Evolutionary conservation across 1,284 basidiomycete species (phyloP).

Genomic region (Ceratorhiza oryzae-sativae): DNA sequence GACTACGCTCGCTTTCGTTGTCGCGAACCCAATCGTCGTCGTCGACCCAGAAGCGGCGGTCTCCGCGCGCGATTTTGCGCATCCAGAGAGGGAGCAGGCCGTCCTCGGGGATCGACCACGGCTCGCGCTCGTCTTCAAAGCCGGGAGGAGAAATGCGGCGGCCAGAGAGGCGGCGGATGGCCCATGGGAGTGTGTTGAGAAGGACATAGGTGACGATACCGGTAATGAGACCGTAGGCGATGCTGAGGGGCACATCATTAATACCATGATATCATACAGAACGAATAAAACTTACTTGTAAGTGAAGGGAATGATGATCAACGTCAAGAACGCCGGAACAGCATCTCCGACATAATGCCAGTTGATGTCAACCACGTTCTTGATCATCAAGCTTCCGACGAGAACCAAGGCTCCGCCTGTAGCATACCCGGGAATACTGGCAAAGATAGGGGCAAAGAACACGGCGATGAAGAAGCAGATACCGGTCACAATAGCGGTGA

Average conservation of each 20-base stretch:
- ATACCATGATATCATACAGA: slow-evolving; percentile 34
- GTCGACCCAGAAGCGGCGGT: slow-evolving; percentile 48
- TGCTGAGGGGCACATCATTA: slow-evolving; percentile 57
- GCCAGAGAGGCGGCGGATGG: slow-evolving; percentile 62
- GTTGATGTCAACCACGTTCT: slow-evolving; percentile 85
- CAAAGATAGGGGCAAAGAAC: slow-evolving; percentile 91
- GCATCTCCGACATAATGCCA: slow-evolving; percentile 89
- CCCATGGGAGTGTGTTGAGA: slow-evolving; percentile 73
- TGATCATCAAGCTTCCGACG: slow-evolving; percentile 89
- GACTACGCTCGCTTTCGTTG: slow-evolving; percentile 12
- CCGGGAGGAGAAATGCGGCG: slow-evolving; percentile 73
- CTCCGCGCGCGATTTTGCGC: slow-evolving; percentile 53
- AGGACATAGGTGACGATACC: slow-evolving; percentile 76
- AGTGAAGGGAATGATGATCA: slow-evolving; percentile 78
- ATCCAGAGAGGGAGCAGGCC: slow-evolving; percentile 75
- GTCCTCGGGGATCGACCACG: slow-evolving; percentile 73
- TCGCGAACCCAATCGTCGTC: slow-evolving; percentile 1
- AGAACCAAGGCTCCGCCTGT: slow-evolving; percentile 88
- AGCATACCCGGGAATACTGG: slow-evolving; percentile 86
- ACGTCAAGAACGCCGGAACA: slow-evolving; percentile 81
- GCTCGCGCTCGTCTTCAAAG: slow-evolving; percentile 62
- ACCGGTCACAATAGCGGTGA: slow-evolving; percentile 79
- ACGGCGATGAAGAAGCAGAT: slow-evolving; percentile 84
- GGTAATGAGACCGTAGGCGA: slow-evolving; percentile 84
- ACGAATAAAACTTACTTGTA: slow-evolving; percentile 65